These are phyloP conservation scores for Fraxinus latifolia DNA, from an alignment of 305 asterid species.

Conservation along the genomic window DNA sequence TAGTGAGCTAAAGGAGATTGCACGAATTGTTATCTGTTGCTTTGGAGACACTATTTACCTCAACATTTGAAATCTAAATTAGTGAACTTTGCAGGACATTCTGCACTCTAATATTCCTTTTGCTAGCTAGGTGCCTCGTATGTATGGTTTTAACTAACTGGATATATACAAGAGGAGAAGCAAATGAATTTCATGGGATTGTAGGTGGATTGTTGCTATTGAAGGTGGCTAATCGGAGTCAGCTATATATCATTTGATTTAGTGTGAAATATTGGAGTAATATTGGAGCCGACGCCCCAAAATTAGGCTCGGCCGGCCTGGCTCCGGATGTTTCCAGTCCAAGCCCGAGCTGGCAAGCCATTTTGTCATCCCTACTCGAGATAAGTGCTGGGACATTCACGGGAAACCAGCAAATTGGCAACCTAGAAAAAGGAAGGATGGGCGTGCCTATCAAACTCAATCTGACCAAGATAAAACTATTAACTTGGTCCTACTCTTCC, in stretches of 20 bases:
- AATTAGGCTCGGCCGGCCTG: no score
- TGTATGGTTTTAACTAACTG: background rate
- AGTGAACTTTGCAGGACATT: background rate
- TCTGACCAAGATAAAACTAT: background rate
- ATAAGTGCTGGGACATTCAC: background rate
- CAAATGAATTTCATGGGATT: background rate
- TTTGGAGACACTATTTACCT: background rate
- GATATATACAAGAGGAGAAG: background rate
- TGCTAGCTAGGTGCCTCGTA: background rate
- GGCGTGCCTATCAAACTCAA: background rate
- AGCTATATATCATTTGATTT: background rate
- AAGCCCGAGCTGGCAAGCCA: no score
- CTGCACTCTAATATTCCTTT: background rate
- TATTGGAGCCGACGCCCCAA: no score
- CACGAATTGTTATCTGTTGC: background rate
- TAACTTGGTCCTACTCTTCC: background rate
- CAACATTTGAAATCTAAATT: background rate
- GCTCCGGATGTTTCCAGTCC: no score
- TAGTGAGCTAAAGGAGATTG: background rate
- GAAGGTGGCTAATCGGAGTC: background rate
- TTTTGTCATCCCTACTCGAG: background rate
- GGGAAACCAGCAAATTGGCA: background rate
- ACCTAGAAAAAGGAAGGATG: background rate
- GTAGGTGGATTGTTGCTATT: background rate
- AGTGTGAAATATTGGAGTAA: background rate